A percentile compares a stretch with the other conserved stretches of the same genome.
Evolutionary conservation across 768 basidiomycete species (phyloP).

Genomic region (Xanthoconium stramineum): DNA sequence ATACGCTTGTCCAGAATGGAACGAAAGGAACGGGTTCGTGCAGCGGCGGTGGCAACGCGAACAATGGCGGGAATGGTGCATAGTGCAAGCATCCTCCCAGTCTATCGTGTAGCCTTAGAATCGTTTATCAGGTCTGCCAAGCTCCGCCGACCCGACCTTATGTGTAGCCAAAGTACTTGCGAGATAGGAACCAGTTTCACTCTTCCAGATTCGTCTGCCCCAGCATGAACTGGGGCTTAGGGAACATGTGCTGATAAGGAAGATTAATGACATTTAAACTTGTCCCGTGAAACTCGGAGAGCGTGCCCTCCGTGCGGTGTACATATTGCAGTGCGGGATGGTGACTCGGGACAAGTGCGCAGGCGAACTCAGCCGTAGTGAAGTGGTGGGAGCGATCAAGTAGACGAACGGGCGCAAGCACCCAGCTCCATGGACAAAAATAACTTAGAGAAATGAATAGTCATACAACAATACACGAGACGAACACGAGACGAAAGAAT

Average conservation of each 20-base stretch:
- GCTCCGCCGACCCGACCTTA: neutral
- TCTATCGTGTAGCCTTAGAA: slow-evolving; percentile 7
- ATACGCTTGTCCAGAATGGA: neutral
- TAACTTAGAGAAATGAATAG: neutral
- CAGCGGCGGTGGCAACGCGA: neutral
- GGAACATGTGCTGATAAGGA: neutral
- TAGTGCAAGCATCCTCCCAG: neutral
- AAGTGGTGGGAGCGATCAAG: neutral
- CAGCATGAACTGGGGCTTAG: neutral
- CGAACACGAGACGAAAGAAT: neutral
- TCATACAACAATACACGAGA: slow-evolving; percentile 1
- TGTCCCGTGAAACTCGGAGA: neutral
- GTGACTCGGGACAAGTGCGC: neutral
- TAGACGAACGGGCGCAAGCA: neutral
- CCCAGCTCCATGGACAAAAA: neutral
- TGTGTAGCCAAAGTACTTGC: slow-evolving; percentile 2
- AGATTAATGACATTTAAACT: neutral
- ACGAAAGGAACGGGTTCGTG: neutral
- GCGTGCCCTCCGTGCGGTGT: neutral
- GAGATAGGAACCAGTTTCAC: neutral
- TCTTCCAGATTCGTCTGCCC: neutral
- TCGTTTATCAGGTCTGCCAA: neutral
- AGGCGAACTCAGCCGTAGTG: neutral
- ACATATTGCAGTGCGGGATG: neutral
- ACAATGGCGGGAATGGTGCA: neutral